Evolutionary conservation across 2,329 filamentous ascomycete species (phyloP).

Genomic region (Claviceps arundinis): DNA sequence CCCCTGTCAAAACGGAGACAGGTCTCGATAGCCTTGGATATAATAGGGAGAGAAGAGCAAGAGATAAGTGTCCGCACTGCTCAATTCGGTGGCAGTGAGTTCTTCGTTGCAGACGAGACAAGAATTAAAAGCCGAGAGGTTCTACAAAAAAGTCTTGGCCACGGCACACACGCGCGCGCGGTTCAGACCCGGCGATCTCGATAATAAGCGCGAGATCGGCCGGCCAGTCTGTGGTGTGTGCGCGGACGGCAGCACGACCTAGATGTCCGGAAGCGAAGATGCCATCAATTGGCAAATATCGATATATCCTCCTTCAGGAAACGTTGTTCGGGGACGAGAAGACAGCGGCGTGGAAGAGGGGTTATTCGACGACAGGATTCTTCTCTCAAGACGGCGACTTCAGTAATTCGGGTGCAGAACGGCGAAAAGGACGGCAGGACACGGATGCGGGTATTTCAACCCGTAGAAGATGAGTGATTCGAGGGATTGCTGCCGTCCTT

Average conservation of each 20-base stretch:
- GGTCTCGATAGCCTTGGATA: too few relatives aligned
- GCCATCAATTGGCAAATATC: slow-evolving; percentile 6
- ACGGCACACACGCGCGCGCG: slow-evolving; percentile 6
- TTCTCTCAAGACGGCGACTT: neutral
- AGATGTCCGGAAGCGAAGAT: slow-evolving; percentile 2
- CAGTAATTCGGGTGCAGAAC: neutral
- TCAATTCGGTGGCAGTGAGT: too few relatives aligned
- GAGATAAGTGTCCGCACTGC: neutral
- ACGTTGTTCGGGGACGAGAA: neutral
- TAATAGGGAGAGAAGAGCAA: neutral
- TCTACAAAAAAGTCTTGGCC: neutral
- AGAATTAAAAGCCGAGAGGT: neutral
- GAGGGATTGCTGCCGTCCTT: neutral
- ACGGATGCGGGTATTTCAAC: too few relatives aligned
- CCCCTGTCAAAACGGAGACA: too few relatives aligned
- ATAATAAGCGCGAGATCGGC: slow-evolving; percentile 5
- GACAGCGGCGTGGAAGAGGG: neutral
- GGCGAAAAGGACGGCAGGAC: neutral
- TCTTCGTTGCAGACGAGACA: neutral
- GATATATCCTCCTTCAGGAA: neutral
- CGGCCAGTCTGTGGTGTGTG: slow-evolving; percentile 8
- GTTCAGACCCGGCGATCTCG: slow-evolving; percentile 9
- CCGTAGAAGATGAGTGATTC: neutral
- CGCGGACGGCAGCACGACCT: slow-evolving; percentile 9
- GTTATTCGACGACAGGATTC: slow-evolving; percentile 1